Percentiles rank a stretch among this genome's conserved stretches.
Evolutionary conservation across 331 rosid genomes (phyloP).

Genomic region (Quercus lobata): DNA sequence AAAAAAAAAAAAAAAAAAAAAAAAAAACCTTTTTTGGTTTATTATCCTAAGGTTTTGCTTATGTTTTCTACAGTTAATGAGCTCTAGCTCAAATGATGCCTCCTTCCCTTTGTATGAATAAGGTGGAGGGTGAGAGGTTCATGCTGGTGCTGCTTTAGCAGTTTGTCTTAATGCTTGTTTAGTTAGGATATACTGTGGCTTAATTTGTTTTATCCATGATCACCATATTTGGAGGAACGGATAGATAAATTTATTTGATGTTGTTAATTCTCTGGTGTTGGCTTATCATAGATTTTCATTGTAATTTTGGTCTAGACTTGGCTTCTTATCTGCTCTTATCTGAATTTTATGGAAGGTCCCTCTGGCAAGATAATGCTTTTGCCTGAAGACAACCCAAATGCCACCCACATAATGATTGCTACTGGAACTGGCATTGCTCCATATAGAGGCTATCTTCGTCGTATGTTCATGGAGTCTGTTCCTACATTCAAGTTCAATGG

Average conservation of each 20-base stretch:
- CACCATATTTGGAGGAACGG: background rate
- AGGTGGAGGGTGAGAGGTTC: background rate
- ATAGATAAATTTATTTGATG: background rate
- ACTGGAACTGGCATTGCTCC: slow-evolving; percentile 98
- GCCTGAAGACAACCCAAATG: slow-evolving; percentile 88
- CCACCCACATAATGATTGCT: slow-evolving; percentile 97
- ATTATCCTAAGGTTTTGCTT: background rate
- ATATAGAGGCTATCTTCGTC: slow-evolving; percentile 87
- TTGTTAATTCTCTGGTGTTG: background rate
- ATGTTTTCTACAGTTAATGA: no score
- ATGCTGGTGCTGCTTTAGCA: background rate
- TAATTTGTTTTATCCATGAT: background rate
- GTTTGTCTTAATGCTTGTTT: background rate
- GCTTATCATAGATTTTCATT: background rate
- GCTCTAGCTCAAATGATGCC: no score
- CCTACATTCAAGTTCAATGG: slow-evolving; percentile 83
- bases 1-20: no score
- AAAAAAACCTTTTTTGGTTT: background rate
- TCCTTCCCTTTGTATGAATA: no score
- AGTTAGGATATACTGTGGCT: background rate
- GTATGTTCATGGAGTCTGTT: slow-evolving; percentile 93
- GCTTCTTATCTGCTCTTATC: background rate
- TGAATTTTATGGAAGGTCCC: slow-evolving; percentile 59
- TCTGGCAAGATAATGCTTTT: slow-evolving; percentile 97
- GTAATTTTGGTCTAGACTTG: background rate